Evolutionary conservation across 129 eudicot species (phyloP), one percentile per base, ranked within the genome.

Genomic region (Arctium lappa): DNA sequence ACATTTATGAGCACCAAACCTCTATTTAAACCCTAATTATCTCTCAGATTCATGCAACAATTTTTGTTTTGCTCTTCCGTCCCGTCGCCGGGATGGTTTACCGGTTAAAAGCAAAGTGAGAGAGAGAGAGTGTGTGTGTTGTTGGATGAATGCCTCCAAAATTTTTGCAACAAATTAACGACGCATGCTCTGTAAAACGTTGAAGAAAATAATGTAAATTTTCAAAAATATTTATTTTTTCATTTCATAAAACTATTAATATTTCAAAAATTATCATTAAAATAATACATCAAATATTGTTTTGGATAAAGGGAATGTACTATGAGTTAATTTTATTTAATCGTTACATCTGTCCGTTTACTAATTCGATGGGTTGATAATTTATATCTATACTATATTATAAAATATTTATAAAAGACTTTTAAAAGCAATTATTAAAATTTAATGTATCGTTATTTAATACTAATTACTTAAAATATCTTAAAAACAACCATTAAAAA

Each of bases 21-120:
- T 60, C 72, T 83, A 32, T 72, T 9, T 56, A 48, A 82, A 82
- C 79, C 86, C 86, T 84, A 84, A 78, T 62, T 84, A 71, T 30
- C 37, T 1, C 4, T 66, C 38, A 63, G 42, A 62, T 81, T 63
- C 85, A 44, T 66, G 82, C 42, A 78, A 66, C 42, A 46, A 44
- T 22, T 22, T 75, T 50, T 48, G 38, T 42, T 82, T 82, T 75
- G 48, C 16, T 70, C 72, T 56, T 53, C 81, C 37, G 72, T 56
- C 16, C 44, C 46, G 78, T 78, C 60, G 77, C 46, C 6, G 63
- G 18, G 69, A 37, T 78, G 74, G 86, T 78, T 78, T 78, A 72
- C 83, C 44, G 79, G 75, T 42, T 79, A 72, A 84, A 82, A 78
- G 74, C 38, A 72, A 39, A 46, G 15, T 10, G 56, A 42, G 48